Evolutionary conservation across 148 eudicot genomes (phyloP), one percentile per base, ranked within the genome.

Genomic region (Rhododendron kiyosumense): DNA sequence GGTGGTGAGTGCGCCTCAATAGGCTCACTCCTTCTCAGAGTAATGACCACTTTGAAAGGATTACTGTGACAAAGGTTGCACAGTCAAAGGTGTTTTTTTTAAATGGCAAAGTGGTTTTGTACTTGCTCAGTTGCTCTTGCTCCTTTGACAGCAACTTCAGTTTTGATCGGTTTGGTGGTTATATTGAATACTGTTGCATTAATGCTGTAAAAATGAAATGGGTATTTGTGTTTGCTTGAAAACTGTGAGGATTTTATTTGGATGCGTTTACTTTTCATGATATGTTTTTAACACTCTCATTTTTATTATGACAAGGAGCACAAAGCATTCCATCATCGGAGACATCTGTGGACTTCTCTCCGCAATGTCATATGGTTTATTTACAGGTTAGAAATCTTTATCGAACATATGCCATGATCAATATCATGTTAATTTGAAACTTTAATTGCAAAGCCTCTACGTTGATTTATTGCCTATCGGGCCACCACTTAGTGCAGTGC

Each of bases 311-410:
- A 59, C 28, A 79, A 89, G 92, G 78, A 74, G 63, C 59, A 86
- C 86, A 80, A 91, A 77, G 83, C 92, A 89, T 76, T 87, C 87
- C 57, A 82, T 89, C 63, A 85, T 80, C 38, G 91, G 92, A 5
- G 91, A 89, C 71, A 67, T 89, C 54, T 91, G 81, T 45, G 88
- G 90, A 82, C 91, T 91, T 87, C 88, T 87, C 48, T 82, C 91
- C 18, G 92, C 92, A 59, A 13, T 91, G 84, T 86, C 85, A 43
- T 85, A 84, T 80, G 92, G 90, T 77, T 82, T 89, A 34, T 89
- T 89, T 87, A 87, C 88, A 84, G 91, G 92, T 89, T 71, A 15
- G 78, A 24, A 52, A 34, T 52, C 51, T 28, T 10, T 51, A 22
- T 61, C 41, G 13, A 73, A n/a, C 24, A 41, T 41, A 41, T 65